Percentiles rank a stretch among this genome's conserved stretches.
These are phyloP conservation scores for Phytophthora tubulina DNA, from an alignment of 352 stramenopile species.

Conservation along the genomic window DNA sequence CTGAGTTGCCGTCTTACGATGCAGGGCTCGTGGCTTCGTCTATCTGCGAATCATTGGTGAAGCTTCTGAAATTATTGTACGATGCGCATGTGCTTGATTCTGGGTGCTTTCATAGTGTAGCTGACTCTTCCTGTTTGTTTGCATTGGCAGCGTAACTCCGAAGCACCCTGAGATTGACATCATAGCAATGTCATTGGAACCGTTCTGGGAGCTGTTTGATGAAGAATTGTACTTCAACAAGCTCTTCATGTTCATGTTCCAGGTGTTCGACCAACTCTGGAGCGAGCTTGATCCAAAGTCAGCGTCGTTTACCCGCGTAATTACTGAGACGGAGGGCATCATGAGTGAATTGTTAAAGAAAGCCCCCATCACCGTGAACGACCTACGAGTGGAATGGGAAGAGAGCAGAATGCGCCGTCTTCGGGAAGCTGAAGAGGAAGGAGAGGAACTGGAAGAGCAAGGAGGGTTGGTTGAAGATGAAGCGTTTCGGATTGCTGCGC, in stretches of 20 bases:
- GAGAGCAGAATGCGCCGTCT: conserved; percentile 50
- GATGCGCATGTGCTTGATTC: conserved; percentile 9
- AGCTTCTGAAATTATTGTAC: conserved; percentile 80
- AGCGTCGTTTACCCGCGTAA: conserved; percentile 82
- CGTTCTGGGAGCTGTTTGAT: conserved; percentile 87
- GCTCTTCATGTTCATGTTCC: conserved; percentile 79
- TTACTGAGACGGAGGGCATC: conserved; percentile 76
- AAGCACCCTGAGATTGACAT: conserved; percentile 79
- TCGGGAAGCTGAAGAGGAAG: conserved; percentile 38
- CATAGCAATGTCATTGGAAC: conserved; percentile 77
- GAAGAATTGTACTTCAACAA: conserved; percentile 85
- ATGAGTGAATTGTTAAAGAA: conserved; percentile 78
- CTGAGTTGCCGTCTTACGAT: conserved; percentile 68
- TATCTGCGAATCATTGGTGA: conserved; percentile 77
- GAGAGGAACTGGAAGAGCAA: conserved; percentile 39
- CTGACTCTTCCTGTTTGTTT: conserved; percentile 17
- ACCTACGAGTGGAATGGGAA: conserved; percentile 74
- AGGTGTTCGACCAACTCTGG: conserved; percentile 83
- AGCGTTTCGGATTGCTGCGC: conserved; percentile 33
- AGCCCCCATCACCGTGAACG: conserved; percentile 65
- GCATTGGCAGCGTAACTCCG: conserved; percentile 51
- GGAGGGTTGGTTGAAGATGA: conserved; percentile 40
- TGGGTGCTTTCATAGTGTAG: conserved; percentile 10
- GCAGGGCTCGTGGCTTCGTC: conserved; percentile 72
- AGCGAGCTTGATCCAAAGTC: conserved; percentile 65